A percentile compares a stretch with the other conserved stretches of the same genome.
These are phyloP conservation scores for Pichia sp. DNA, from an alignment of 1,139 yeast species.

Conservation along the genomic window DNA sequence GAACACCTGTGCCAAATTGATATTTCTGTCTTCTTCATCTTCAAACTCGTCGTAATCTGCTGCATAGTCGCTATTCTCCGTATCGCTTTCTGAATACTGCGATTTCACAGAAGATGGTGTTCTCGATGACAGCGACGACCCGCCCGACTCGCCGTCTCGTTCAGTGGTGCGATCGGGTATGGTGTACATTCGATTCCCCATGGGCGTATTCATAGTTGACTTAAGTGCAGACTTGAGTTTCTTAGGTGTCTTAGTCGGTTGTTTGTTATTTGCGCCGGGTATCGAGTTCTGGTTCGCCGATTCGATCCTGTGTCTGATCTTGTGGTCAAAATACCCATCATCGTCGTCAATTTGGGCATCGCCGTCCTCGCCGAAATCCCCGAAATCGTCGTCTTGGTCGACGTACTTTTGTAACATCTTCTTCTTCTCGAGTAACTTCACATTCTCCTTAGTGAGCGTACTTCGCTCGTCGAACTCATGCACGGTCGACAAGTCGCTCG, in stretches of 20 bases:
- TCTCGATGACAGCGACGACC: conserved; percentile 26
- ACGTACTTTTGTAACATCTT: conserved; percentile 9
- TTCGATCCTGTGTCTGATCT: background rate
- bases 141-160: background rate
- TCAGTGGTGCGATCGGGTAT: background rate
- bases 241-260: background rate
- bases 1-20: conserved; percentile 19
- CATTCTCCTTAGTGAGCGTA: conserved; percentile 8
- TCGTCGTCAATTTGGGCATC: conserved; percentile 9
- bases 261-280: too few species aligned
- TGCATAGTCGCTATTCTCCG: conserved; percentile 33
- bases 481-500: conserved; percentile 24
- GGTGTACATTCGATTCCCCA: conserved; percentile 17
- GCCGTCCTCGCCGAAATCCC: too few species aligned
- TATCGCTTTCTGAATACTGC: conserved; percentile 28
- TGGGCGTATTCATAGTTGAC: conserved; percentile 13
- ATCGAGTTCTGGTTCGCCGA: too few species aligned
- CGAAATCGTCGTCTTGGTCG: conserved; percentile 10
- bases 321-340: background rate
- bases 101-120: conserved; percentile 24
- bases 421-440: conserved; percentile 5
- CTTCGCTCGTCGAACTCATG: conserved; percentile 21
- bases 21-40: conserved; percentile 1
- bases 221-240: background rate
- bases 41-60: conserved; percentile 28